Evolutionary conservation across 805 yeast genomes (phyloP).

Genomic region (Cyberlindnera petersonii): DNA sequence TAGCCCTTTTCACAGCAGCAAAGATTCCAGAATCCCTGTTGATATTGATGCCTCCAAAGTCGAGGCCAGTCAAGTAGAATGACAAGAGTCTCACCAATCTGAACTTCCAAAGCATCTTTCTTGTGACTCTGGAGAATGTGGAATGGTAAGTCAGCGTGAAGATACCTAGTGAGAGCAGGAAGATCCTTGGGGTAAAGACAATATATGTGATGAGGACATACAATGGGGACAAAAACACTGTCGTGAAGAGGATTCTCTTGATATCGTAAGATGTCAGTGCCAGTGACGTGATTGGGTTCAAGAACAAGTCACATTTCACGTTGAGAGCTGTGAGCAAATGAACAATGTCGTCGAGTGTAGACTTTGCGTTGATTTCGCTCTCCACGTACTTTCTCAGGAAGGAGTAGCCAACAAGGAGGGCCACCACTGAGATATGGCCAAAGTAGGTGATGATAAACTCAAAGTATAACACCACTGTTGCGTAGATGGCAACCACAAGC

Average conservation of each 20-base stretch:
- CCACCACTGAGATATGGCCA: slow-evolving; percentile 74
- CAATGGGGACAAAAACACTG: slow-evolving; percentile 80
- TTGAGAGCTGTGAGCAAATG: slow-evolving; percentile 71
- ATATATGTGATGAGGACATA: slow-evolving; percentile 68
- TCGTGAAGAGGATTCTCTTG: slow-evolving; percentile 75
- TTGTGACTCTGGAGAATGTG: slow-evolving; percentile 74
- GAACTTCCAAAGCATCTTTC: slow-evolving; percentile 83
- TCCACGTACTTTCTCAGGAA: slow-evolving; percentile 53
- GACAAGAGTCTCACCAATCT: slow-evolving; percentile 62
- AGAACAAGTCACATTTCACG: slow-evolving; percentile 68
- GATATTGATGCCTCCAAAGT: slow-evolving; percentile 51
- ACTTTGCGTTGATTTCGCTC: slow-evolving; percentile 56
- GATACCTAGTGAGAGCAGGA: slow-evolving; percentile 55
- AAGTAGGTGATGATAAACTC: slow-evolving; percentile 74
- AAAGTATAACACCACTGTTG: slow-evolving; percentile 66
- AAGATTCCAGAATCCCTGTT: slow-evolving; percentile 38
- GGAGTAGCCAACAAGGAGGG: slow-evolving; percentile 55
- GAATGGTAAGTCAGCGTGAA: slow-evolving; percentile 81
- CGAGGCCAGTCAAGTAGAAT: slow-evolving; percentile 85
- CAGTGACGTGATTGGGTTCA: slow-evolving; percentile 74
- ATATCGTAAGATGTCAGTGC: slow-evolving; percentile 76
- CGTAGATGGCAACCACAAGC: slow-evolving; percentile 51
- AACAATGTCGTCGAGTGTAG: slow-evolving; percentile 84
- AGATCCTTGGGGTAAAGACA: slow-evolving; percentile 64
- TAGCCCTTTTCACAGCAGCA: slow-evolving; percentile 40